These are phyloP conservation scores for Epichloe bromicola DNA, from an alignment of 2,329 filamentous ascomycete species.

Conservation along the genomic window DNA sequence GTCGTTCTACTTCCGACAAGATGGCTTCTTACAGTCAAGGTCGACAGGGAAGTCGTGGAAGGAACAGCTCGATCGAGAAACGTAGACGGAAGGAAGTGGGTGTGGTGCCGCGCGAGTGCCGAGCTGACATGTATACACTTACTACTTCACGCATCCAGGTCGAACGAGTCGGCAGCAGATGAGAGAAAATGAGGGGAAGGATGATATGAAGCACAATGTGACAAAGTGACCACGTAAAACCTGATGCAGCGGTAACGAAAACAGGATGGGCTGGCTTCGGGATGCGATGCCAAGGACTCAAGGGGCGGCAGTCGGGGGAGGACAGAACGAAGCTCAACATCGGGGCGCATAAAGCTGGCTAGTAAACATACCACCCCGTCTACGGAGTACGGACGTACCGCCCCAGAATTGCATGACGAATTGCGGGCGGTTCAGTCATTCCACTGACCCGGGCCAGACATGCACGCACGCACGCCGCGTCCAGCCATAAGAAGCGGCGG, in stretches of 20 bases:
- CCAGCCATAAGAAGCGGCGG: background rate
- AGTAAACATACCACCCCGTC: background rate
- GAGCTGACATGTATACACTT: background rate
- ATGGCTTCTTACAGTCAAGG: background rate
- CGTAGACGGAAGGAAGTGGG: background rate
- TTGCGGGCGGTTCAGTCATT: background rate
- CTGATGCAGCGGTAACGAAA: background rate
- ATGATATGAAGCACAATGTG: background rate
- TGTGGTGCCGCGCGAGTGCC: background rate
- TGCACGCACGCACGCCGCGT: no score
- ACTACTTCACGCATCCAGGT: background rate
- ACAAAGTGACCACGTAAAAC: background rate
- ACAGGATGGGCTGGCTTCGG: background rate
- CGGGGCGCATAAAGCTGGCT: background rate
- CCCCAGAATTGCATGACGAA: background rate
- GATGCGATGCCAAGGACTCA: background rate
- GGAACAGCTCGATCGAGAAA: background rate
- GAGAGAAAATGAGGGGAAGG: background rate
- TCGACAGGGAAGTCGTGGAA: background rate
- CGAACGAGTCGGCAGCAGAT: background rate
- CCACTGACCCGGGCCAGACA: background rate
- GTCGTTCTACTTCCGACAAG: no score
- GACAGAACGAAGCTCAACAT: background rate
- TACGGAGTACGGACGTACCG: background rate
- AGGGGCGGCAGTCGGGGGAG: background rate